Conservation (phyloP, 176 grass and related monocot genomes). For the Carex myosuroides region DNA sequence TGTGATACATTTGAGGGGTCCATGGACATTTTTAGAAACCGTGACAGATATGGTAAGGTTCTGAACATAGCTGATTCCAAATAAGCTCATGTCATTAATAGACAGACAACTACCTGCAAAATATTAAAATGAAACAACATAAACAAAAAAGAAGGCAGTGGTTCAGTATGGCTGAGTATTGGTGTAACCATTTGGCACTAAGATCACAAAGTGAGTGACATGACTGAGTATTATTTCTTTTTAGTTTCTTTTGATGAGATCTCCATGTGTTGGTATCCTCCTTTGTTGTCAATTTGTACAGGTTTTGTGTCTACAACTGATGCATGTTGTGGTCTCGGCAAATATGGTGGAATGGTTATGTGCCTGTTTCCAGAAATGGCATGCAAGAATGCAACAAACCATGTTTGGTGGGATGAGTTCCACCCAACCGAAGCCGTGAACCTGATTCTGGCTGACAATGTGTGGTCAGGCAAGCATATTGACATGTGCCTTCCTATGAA, state of each 20-base stretch:
- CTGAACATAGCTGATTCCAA: not conserved
- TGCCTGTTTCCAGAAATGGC: slow-evolving; percentile 84
- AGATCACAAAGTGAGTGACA: not conserved
- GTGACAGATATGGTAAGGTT: slow-evolving; percentile 43
- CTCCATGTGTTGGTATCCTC: not conserved
- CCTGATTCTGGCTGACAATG: slow-evolving; percentile 59
- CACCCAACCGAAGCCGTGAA: slow-evolving; percentile 79
- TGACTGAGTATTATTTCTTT: not conserved
- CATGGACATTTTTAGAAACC: slow-evolving; percentile 67
- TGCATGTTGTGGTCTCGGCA: slow-evolving; percentile 70
- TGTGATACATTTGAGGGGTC: slow-evolving; percentile 70
- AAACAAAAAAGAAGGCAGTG: not conserved
- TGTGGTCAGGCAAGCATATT: slow-evolving; percentile 60
- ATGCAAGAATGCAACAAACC: slow-evolving; percentile 59
- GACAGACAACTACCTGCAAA: slow-evolving; percentile 4
- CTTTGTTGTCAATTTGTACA: slow-evolving; percentile 16
- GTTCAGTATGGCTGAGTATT: not conserved
- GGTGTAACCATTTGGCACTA: not conserved
- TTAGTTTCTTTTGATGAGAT: not conserved
- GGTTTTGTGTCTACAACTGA: slow-evolving; percentile 61
- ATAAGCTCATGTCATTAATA: slow-evolving; percentile 3
- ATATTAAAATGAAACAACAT: not conserved
- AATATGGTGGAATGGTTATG: slow-evolving; percentile 69
- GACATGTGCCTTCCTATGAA: slow-evolving; percentile 69
- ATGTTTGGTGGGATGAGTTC: slow-evolving; percentile 86